Evolutionary conservation across 2,329 filamentous ascomycete genomes (phyloP).

Genomic region (Scortechinia acanthostroma): DNA sequence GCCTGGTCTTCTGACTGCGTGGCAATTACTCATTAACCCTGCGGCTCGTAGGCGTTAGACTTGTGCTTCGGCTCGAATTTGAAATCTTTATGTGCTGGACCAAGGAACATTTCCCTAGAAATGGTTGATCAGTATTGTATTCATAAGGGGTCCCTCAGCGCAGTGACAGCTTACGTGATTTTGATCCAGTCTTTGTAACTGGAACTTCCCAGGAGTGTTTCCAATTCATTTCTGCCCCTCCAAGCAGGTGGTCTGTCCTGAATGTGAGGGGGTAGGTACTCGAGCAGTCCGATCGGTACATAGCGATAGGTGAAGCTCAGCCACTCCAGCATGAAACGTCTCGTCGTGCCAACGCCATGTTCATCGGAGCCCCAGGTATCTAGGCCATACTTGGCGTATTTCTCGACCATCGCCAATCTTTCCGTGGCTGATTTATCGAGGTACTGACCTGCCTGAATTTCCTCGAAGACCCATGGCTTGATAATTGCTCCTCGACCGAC

Average conservation of each 20-base stretch:
- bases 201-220: constrained; percentile 82
- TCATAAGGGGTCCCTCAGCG: constrained; percentile 6
- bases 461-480: constrained; percentile 98
- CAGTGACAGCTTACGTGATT: constrained; percentile 72
- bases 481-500: constrained; percentile 90
- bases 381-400: constrained; percentile 82
- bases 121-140: constrained; percentile 4
- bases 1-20: no score
- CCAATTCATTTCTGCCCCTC: constrained; percentile 77
- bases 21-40: constrained; percentile 50
- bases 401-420: constrained; percentile 77
- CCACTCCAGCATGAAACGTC: constrained; percentile 91
- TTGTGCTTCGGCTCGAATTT: constrained; percentile 97
- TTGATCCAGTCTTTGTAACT: constrained; percentile 99
- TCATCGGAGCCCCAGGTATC: constrained; percentile 96
- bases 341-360: constrained; percentile 81
- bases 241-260: constrained; percentile 85
- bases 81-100: constrained; percentile 82
- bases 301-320: constrained; percentile 90
- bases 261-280: constrained; percentile 78
- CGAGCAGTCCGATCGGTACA: constrained; percentile 80
- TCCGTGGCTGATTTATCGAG: constrained; percentile 89
- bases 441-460: constrained; percentile 86
- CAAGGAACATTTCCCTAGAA: constrained; percentile 89
- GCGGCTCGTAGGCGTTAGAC: constrained; percentile 79